Evolutionary conservation across 164 flowering plant genomes (phyloP), one percentile per base, ranked within the genome.

Genomic region (Umbellularia californica): DNA sequence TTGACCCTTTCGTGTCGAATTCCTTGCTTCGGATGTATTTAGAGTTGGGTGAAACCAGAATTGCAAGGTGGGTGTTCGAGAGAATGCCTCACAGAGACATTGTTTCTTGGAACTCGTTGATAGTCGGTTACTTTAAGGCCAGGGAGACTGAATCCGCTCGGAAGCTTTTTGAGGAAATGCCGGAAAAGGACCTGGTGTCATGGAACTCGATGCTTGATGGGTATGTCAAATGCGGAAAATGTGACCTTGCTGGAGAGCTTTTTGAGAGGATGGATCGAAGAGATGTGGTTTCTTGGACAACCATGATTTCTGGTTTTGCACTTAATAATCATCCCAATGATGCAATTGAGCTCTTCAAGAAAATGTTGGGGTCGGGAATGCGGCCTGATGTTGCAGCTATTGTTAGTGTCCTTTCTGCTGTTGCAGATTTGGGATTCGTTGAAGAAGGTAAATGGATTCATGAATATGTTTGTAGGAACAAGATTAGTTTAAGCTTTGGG

Each of bases 401-500:
- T 5, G 82, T 77, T 23, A 68, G 69, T 58, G 77, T 71, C 70
- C 74, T 83, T 63, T 75, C 77, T 5, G 81, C 81, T 23, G 69
- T 73, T 33, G 74, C 82, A 1, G 74, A 77, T 47, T 76, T 81
- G 52, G 83, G 83, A 24, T 75, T 77, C 69, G 71, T 77, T 24
- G 85, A 84, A 60, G 74, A 82, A 70, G 87, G 87, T 4, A 77
- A 76, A 41, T 81, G 81, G 83, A 47, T 81, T 27, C 87, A 82
- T 73, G 72, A 77, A 69, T 82, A 74, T 64, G 23, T 81, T 10
- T 2, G 52, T 15, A 64, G 33, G 50, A 72, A 81, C 60, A 71
- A 72, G 28, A 58, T 77, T 33, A 68, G 64, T 22, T 60, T 79
- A 55, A 74, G 70, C 22, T 77, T 71, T 3, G 81, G 76, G 50